Conservation (phyloP, 768 basidiomycete genomes). For the Amanita phalloides region DNA sequence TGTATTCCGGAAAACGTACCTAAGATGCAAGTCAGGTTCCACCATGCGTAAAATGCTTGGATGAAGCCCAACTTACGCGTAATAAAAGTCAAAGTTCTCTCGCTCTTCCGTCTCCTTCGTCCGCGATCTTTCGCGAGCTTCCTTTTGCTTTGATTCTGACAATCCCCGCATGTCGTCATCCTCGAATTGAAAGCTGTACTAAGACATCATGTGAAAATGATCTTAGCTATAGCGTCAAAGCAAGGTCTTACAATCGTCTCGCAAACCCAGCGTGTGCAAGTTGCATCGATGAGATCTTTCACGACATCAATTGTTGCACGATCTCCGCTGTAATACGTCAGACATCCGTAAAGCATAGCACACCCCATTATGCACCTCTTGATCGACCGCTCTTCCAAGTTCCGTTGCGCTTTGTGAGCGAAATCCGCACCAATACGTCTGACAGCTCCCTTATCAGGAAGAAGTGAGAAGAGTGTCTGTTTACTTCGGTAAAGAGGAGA, state of each 20-base stretch:
- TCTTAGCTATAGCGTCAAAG: not conserved
- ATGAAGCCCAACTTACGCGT: conserved; percentile 8
- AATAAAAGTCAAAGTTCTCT: conserved; percentile 11
- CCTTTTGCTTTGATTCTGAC: not conserved
- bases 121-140: not conserved
- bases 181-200: not conserved
- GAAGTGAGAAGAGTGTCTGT: conserved; percentile 13
- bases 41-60: not conserved
- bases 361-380: not conserved
- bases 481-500: not conserved
- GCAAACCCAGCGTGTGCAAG: conserved; percentile 18
- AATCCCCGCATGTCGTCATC: not conserved
- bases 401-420: conserved; percentile 6
- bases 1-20: conserved; percentile 13
- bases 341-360: not conserved
- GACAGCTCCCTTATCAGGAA: conserved; percentile 9
- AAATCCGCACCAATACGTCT: conserved; percentile 12
- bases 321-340: not conserved
- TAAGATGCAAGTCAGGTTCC: not conserved
- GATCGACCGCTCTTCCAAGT: conserved; percentile 7
- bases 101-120: conserved; percentile 4
- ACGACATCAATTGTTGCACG: conserved; percentile 13
- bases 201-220: not conserved
- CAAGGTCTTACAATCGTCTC: conserved; percentile 12
- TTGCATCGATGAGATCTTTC: conserved; percentile 15